Conservation (phyloP, 2,329 filamentous ascomycete genomes). For the Dichotomopilus funicola region DNA sequence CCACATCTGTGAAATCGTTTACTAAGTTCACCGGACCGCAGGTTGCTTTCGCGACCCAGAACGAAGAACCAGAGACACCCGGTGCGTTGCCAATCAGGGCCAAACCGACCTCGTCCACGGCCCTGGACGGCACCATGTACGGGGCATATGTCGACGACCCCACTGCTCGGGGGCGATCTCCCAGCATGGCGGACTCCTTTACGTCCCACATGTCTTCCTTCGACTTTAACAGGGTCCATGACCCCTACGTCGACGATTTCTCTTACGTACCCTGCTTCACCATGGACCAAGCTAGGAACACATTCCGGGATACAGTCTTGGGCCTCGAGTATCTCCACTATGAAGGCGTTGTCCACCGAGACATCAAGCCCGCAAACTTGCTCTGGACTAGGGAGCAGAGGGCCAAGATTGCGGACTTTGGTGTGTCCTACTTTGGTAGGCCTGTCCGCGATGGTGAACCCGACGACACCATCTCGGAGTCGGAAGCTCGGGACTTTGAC, state of each 20-base stretch:
- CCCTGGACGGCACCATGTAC: constrained; percentile 72
- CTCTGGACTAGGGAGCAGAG: constrained; percentile 77
- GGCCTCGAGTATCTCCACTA: constrained; percentile 91
- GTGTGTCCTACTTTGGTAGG: constrained; percentile 91
- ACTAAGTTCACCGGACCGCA: constrained; percentile 31
- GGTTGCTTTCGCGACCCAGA: constrained; percentile 30
- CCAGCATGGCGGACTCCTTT: constrained; percentile 74
- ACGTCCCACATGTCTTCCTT: constrained; percentile 64
- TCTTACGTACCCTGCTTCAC: constrained; percentile 93
- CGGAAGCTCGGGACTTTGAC: constrained; percentile 79
- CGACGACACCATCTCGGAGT: constrained; percentile 68
- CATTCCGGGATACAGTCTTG: constrained; percentile 87
- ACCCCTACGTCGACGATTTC: constrained; percentile 75
- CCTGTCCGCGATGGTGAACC: constrained; percentile 77
- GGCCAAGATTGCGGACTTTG: constrained; percentile 98
- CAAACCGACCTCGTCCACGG: constrained; percentile 46
- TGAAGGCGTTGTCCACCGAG: constrained; percentile 75
- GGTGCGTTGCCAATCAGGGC: constrained; percentile 43
- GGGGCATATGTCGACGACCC: constrained; percentile 59
- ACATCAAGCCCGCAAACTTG: constrained; percentile 86
- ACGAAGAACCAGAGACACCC: constrained; percentile 50
- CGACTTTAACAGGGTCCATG: constrained; percentile 54
- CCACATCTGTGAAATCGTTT: constrained; percentile 41
- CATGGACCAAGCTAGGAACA: constrained; percentile 69
- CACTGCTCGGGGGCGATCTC: constrained; percentile 58